phyloP scores from a whole-genome alignment of 2,329 filamentous ascomycete genomes.

The Aspergillus pseudoglaucus region DNA sequence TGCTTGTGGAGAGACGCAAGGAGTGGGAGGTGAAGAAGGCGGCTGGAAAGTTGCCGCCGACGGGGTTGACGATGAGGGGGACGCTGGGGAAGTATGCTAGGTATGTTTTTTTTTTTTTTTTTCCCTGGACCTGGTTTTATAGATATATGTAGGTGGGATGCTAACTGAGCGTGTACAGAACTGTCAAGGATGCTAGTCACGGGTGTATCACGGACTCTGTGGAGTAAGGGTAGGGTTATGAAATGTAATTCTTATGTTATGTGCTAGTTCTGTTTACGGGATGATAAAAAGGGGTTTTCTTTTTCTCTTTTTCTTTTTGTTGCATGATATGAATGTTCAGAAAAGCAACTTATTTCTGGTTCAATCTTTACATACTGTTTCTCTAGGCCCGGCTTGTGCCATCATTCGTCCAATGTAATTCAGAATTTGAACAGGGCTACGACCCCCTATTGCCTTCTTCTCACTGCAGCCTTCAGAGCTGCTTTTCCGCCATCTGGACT shows the following conservation, averaged over 20 bases:
- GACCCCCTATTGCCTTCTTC: not conserved
- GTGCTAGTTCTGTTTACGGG: too few relatives aligned
- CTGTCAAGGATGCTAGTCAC: slow-evolving; percentile 41
- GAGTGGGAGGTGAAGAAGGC: slow-evolving; percentile 51
- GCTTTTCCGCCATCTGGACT: too few relatives aligned
- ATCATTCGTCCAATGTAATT: too few relatives aligned
- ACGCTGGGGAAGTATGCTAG: slow-evolving; percentile 65
- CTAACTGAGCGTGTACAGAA: slow-evolving; percentile 6
- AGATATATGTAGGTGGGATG: not conserved
- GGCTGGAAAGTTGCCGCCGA: slow-evolving; percentile 39
- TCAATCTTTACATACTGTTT: too few relatives aligned
- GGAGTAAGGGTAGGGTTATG: too few relatives aligned
- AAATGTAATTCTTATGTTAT: too few relatives aligned
- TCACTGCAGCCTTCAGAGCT: not conserved
- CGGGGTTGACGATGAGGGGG: slow-evolving; percentile 54
- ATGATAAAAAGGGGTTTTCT: too few relatives aligned
- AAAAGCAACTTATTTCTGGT: too few relatives aligned
- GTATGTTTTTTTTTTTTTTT: slow-evolving; percentile 14
- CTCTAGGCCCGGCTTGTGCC: too few relatives aligned
- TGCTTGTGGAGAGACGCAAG: slow-evolving; percentile 52
- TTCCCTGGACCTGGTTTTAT: not conserved
- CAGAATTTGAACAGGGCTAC: not conserved
- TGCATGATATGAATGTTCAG: too few relatives aligned
- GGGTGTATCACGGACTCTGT: slow-evolving; percentile 41
- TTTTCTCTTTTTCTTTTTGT: too few relatives aligned